Conservation (phyloP, 495 filamentous ascomycete genomes). For the Pseudomonodictys pantanalensis region DNA sequence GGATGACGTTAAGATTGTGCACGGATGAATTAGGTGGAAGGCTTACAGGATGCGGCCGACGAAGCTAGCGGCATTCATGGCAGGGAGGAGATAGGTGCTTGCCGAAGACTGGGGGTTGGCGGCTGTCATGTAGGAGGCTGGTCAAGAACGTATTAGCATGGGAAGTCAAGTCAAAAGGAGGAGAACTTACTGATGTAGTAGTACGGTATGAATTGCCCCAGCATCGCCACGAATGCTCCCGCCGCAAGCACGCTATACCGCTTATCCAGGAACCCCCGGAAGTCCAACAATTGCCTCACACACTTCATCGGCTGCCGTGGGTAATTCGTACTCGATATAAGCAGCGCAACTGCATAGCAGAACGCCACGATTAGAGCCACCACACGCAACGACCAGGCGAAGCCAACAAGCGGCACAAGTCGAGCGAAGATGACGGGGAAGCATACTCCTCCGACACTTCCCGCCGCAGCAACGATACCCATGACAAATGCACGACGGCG, state of each 20-base stretch:
- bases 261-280: not conserved
- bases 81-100: not conserved
- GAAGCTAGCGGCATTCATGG: not conserved
- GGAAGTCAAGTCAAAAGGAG: not conserved
- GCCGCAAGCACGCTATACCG: not conserved
- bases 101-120: not conserved
- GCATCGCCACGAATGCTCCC: not conserved
- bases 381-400: not conserved
- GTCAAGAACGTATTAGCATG: not conserved
- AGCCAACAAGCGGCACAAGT: not conserved
- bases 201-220: not conserved
- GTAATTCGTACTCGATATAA: not conserved
- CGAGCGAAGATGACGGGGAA: not conserved
- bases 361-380: not conserved
- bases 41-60: not conserved
- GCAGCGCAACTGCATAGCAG: not conserved
- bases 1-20: not conserved
- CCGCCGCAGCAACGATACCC: not conserved
- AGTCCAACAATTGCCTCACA: not conserved
- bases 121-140: not conserved
- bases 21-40: not conserved
- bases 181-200: not conserved
- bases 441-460: not conserved
- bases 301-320: not conserved
- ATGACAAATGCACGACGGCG: not conserved